These are phyloP conservation scores for Trametes cingulata DNA, from an alignment of 768 basidiomycete genomes.

Conservation along the genomic window DNA sequence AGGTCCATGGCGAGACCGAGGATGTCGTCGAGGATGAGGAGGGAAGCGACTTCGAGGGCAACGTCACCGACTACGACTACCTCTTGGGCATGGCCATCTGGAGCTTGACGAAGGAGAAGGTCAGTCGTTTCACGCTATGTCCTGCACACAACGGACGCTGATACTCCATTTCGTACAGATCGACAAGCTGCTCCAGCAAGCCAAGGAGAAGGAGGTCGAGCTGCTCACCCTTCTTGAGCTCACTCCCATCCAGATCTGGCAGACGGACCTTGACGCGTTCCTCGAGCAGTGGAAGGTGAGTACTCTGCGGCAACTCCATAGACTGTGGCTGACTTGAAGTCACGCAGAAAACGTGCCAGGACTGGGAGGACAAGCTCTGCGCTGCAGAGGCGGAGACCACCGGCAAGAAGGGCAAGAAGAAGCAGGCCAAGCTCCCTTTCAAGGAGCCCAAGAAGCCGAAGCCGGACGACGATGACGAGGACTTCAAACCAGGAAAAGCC, in stretches of 20 bases:
- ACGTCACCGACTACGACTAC: conserved; percentile 81
- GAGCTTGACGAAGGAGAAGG: conserved; percentile 93
- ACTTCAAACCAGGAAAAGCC: conserved; percentile 55
- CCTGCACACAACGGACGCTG: not conserved
- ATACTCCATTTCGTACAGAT: conserved; percentile 52
- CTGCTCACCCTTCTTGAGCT: conserved; percentile 75
- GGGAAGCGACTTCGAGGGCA: conserved; percentile 34
- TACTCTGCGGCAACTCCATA: not conserved
- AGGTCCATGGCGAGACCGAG: conserved; percentile 65
- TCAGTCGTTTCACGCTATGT: conserved; percentile 27
- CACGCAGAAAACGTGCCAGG: conserved; percentile 40
- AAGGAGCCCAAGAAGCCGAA: conserved; percentile 44
- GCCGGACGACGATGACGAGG: conserved; percentile 47
- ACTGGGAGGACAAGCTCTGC: conserved; percentile 45
- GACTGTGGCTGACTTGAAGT: conserved; percentile 2
- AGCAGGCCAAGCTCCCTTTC: conserved; percentile 56
- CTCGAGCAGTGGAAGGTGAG: conserved; percentile 82
- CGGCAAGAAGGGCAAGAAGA: conserved; percentile 54
- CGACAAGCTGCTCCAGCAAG: conserved; percentile 78
- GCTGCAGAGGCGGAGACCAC: conserved; percentile 43
- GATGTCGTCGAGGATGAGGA: conserved; percentile 56
- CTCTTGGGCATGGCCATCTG: conserved; percentile 93
- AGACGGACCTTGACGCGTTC: conserved; percentile 83
- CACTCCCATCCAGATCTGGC: conserved; percentile 85
- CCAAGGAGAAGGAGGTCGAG: conserved; percentile 80